A percentile compares a stretch with the other conserved stretches of the same genome.
Evolutionary conservation across 805 yeast genomes (phyloP).

Genomic region (Ogataea thermomethanolica): DNA sequence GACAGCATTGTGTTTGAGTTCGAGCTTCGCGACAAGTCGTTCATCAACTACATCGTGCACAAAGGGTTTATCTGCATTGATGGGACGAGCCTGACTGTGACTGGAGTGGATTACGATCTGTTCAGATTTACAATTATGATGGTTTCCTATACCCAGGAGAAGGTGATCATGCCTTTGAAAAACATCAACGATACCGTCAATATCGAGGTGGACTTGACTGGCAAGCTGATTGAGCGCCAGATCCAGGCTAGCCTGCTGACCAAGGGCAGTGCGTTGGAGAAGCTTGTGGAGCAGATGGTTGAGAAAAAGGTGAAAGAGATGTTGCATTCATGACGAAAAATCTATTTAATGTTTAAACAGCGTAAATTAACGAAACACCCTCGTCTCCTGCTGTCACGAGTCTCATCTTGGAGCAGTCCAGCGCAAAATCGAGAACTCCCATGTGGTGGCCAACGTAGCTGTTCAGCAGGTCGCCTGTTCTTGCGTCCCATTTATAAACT

Average conservation of each 20-base stretch:
- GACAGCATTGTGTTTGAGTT: constrained; percentile 78
- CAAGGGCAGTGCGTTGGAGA: constrained; percentile 49
- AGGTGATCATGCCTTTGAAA: constrained; percentile 71
- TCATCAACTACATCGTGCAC: constrained; percentile 77
- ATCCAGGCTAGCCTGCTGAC: constrained; percentile 54
- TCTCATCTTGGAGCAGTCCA: constrained; percentile 61
- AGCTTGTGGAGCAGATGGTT: constrained; percentile 46
- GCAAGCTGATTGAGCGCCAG: constrained; percentile 88
- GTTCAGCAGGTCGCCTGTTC: constrained; percentile 76
- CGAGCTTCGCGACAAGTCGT: constrained; percentile 57
- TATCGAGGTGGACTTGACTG: constrained; percentile 92
- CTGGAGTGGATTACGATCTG: constrained; percentile 60
- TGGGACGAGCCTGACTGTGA: constrained; percentile 90
- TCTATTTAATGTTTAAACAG: constrained; percentile 17
- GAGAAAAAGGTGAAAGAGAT: constrained; percentile 37
- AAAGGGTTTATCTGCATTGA: constrained; percentile 93
- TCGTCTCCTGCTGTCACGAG: constrained; percentile 95
- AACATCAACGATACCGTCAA: constrained; percentile 64
- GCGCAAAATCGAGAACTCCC: constrained; percentile 86
- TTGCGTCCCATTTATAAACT: constrained; percentile 82
- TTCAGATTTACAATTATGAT: constrained; percentile 77
- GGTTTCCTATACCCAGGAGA: constrained; percentile 84
- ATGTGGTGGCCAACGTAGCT: constrained; percentile 88
- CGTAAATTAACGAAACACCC: constrained; percentile 80
- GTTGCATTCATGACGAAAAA: neutral